phyloP scores from a whole-genome alignment of 2,329 filamentous ascomycete genomes.

The Ascosphaera acerosa region DNA sequence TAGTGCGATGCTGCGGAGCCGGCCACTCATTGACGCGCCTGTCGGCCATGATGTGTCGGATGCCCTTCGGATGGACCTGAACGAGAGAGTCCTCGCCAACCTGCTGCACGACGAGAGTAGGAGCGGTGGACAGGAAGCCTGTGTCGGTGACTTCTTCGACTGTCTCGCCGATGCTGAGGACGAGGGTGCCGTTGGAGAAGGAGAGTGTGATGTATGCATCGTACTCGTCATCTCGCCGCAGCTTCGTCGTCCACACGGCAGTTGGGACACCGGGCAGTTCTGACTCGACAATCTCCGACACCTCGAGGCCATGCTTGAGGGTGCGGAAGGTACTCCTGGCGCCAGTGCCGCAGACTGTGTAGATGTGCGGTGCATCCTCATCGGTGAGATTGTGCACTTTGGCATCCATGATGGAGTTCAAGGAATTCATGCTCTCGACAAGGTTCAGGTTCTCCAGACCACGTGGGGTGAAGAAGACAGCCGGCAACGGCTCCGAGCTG shows the following conservation, averaged over 20 bases:
- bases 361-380: constrained; percentile 92
- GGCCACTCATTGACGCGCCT: constrained; percentile 77
- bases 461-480: constrained; percentile 66
- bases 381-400: constrained; percentile 75
- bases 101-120: constrained; percentile 79
- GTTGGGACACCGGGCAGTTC: constrained; percentile 71
- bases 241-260: constrained; percentile 86
- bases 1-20: constrained; percentile 76
- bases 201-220: constrained; percentile 93
- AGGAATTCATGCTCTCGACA: constrained; percentile 61
- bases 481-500: constrained; percentile 41
- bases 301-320: constrained; percentile 75
- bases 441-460: constrained; percentile 57
- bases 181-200: constrained; percentile 69
- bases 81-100: constrained; percentile 81
- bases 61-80: constrained; percentile 90
- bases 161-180: constrained; percentile 86
- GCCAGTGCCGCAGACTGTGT: constrained; percentile 69
- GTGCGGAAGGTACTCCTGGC: constrained; percentile 77
- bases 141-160: constrained; percentile 91
- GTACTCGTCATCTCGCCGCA: constrained; percentile 55
- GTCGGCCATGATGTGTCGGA: constrained; percentile 60
- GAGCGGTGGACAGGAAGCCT: constrained; percentile 67
- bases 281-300: constrained; percentile 88
- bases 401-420: constrained; percentile 79